Base-by-base conservation (phyloP, 139 green algal species). In the Micractinium conductrix region DNA sequence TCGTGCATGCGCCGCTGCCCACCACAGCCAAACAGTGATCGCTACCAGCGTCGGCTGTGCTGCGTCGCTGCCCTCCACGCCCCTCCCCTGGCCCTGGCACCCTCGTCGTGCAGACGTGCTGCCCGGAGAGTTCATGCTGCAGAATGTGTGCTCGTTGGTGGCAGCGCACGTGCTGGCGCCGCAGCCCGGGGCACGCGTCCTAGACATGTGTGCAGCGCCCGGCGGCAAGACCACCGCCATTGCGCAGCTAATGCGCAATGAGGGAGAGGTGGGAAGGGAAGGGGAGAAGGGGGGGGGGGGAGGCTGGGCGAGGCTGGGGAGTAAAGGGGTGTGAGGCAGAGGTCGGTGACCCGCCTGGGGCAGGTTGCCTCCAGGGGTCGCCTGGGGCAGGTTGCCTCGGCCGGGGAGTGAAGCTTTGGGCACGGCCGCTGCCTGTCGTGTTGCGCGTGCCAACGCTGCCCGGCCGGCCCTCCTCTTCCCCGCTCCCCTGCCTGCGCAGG, bases 141-240 rank as follows among this genome's bases (percentile, higher is more conserved):
- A 99, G 84, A 97, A 96, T 83, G 86, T 98, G 53, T 92, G 93
- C n/a, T 95, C 89, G 65, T 78, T 95, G 45, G 72, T 93, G 30
- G 84, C 91, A 1, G 93, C 93, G 2, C 63, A 84, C 5, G 93
- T 89, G 73, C 79, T 92, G 40, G 83, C 48, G 10, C 72, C 81
- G 8, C 37, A 37, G 21, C 85, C 88, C 2, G 83, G 84, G 6
- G 91, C 91, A 2, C 70, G 88, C 24, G 96, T 93, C 21, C 90
- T 99, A 37, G 74, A 86, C 55, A 90, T 99, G 97, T 99, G 96
- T 60, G 97, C 96, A 1, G 94, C 96, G 7, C 96, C 96, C 12
- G 96, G 95, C 16, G 96, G 96, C 60, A 99, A 99, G 86, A 94
- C 94, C 65, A 98, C 95, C 5, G 91, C 96, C 60, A 73, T 99